Evolutionary conservation across 2,329 filamentous ascomycete species (phyloP), one percentile per base, ranked within the genome.

Genomic region (Diaporthe aspalathi): DNA sequence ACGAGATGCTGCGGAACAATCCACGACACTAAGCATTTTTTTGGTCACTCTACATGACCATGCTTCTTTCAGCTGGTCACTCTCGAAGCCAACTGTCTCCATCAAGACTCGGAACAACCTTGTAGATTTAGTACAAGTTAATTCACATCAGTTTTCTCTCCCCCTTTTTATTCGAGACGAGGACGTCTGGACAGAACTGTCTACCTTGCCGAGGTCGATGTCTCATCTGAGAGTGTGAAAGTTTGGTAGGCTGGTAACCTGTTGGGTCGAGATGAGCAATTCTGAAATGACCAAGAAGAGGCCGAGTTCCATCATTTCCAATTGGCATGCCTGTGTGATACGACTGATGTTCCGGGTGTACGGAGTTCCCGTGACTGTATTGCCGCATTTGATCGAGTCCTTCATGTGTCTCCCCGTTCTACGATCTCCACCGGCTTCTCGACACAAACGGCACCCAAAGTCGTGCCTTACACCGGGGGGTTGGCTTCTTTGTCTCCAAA

Each of bases 1-100:
- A 76, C 67, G 75, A 78, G 27, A 60, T 79, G 68, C 68, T 79
- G 56, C 63, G 70, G 17, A 70, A 60, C 40, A 70, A 63, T 14
- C 45, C 60, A 17, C 56, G 66, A 2, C 70, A 73, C n/a, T 73
- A 69, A n/a, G 43, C 40, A 40, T 4, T 8, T 60, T 50, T 38
- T 29, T 5, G 7, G 43, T 5, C n/a, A n/a, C n/a, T n/a, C 22
- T 29, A 47, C 29, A 9, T 20, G n/a, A 24, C 53, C 9, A 68
- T 8, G 17, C 14, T 5, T 17, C 22, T 35, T 20, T 14, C 17
- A 50, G 8, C 11, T 11, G 16, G 29, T 27, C 5, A 6, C 24
- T 22, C 3, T 50, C 29, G 43, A 14, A 27, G 27, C 20, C 11
- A 7, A 20, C 43, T 14, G 9, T 49, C 9, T 11, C 6, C 43